Evolutionary conservation across 2,329 filamentous ascomycete genomes (phyloP).

Genomic region (Phyllosticta citriasiana): DNA sequence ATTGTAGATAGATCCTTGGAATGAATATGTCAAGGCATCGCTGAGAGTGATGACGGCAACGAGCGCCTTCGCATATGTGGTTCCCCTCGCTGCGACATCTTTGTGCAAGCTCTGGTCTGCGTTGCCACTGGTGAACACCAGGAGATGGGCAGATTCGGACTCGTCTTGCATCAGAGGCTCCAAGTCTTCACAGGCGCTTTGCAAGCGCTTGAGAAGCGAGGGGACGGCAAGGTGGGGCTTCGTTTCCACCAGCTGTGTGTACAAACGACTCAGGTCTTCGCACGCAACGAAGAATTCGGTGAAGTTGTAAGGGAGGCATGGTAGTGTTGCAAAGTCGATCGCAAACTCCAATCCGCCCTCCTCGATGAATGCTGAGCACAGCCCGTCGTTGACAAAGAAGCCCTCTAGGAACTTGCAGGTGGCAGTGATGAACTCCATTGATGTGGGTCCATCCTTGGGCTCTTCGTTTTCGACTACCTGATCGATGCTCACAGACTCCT

Average conservation of each 20-base stretch:
- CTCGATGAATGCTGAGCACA: conserved; percentile 66
- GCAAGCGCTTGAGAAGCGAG: conserved; percentile 65
- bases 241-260: conserved; percentile 69
- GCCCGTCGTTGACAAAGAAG: conserved; percentile 63
- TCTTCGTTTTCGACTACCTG: conserved; percentile 40
- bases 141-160: conserved; percentile 8
- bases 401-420: conserved; percentile 66
- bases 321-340: conserved; percentile 72
- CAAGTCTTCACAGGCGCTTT: conserved; percentile 58
- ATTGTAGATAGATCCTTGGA: conserved; percentile 53
- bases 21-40: conserved; percentile 64
- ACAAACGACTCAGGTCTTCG: conserved; percentile 60
- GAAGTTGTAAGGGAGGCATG: conserved; percentile 67
- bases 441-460: conserved; percentile 41
- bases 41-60: conserved; percentile 68
- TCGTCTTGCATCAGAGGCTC: conserved; percentile 26
- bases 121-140: conserved; percentile 4
- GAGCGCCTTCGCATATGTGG: conserved; percentile 66
- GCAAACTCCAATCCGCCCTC: conserved; percentile 73
- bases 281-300: conserved; percentile 46
- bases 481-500: conserved; percentile 23
- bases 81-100: conserved; percentile 51
- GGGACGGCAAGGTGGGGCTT: conserved; percentile 75
- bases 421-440: conserved; percentile 63
- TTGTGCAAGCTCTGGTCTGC: conserved; percentile 5